Conservation (phyloP, 495 filamentous ascomycete species). For the Extremus antarcticus region DNA sequence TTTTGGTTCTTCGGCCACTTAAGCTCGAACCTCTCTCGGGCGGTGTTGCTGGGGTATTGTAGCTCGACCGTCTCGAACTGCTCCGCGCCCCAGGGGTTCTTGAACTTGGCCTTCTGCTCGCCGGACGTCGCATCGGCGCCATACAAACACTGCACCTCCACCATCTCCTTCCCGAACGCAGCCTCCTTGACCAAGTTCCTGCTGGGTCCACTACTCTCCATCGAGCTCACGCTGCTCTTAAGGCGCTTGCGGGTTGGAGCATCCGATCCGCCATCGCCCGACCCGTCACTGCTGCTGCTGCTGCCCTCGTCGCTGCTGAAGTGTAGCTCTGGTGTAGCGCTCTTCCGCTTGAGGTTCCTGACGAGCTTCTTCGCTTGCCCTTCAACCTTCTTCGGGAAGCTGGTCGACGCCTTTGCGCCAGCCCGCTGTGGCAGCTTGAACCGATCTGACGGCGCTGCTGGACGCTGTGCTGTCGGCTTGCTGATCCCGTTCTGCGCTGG, state of each 20-base stretch:
- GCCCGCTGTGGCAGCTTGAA: conserved; percentile 6
- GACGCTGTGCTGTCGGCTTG: neutral
- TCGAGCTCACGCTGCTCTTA: conserved; percentile 19
- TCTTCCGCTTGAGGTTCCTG: conserved; percentile 18
- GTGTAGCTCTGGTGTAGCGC: conserved; percentile 6
- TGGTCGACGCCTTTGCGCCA: neutral
- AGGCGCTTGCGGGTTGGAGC: conserved; percentile 13
- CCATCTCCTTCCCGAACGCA: conserved; percentile 3
- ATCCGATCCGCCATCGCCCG: conserved; percentile 6
- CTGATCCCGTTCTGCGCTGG: neutral
- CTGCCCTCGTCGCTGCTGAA: conserved; percentile 17
- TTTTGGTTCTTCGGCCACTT: conserved; percentile 57
- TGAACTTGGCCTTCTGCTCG: conserved; percentile 10
- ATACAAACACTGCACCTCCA: conserved; percentile 7
- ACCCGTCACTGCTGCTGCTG: conserved; percentile 8
- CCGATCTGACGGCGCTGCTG: conserved; percentile 3
- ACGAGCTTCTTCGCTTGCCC: neutral
- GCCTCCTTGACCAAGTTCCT: conserved; percentile 1
- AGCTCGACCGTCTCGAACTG: conserved; percentile 22
- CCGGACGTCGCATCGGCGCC: conserved; percentile 19
- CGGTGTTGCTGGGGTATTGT: conserved; percentile 28
- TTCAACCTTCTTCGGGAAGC: neutral
- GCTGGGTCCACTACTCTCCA: conserved; percentile 4
- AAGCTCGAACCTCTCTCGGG: conserved; percentile 49
- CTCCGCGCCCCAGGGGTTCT: conserved; percentile 5